These are phyloP conservation scores for Closterium sp. DNA, from an alignment of 139 green algal species.

Conservation along the genomic window DNA sequence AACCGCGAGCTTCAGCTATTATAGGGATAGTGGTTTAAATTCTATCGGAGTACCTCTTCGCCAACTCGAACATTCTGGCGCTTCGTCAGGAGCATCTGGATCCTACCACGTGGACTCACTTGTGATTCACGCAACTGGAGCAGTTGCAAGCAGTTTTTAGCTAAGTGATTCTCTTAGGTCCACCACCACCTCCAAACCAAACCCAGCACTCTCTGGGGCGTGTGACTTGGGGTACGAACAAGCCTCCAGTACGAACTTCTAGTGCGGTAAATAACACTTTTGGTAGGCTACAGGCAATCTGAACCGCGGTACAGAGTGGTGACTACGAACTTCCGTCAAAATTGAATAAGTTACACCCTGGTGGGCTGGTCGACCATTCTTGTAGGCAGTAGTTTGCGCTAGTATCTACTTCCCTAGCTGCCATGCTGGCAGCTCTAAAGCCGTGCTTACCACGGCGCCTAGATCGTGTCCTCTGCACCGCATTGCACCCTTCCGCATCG, in stretches of 20 bases:
- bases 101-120: background rate
- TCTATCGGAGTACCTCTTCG: too few relatives aligned
- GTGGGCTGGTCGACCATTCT: background rate
- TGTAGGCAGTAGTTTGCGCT: background rate
- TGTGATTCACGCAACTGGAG: background rate
- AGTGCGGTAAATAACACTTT: too few relatives aligned
- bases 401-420: background rate
- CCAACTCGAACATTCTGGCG: background rate
- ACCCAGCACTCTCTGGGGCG: too few relatives aligned
- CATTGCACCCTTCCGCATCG: background rate
- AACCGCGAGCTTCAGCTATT: too few relatives aligned
- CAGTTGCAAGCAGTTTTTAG: background rate
- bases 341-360: too few relatives aligned
- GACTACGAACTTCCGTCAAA: too few relatives aligned
- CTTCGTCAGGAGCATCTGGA: background rate
- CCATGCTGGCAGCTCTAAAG: background rate
- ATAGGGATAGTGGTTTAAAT: too few relatives aligned
- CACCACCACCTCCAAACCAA: too few relatives aligned
- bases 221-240: too few relatives aligned
- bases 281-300: too few relatives aligned
- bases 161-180: background rate
- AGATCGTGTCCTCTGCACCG: background rate
- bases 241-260: too few relatives aligned
- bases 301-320: too few relatives aligned
- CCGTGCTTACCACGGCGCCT: background rate